Evolutionary conservation across 2,329 filamentous ascomycete species (phyloP).

Genomic region (Trichoderma breve): DNA sequence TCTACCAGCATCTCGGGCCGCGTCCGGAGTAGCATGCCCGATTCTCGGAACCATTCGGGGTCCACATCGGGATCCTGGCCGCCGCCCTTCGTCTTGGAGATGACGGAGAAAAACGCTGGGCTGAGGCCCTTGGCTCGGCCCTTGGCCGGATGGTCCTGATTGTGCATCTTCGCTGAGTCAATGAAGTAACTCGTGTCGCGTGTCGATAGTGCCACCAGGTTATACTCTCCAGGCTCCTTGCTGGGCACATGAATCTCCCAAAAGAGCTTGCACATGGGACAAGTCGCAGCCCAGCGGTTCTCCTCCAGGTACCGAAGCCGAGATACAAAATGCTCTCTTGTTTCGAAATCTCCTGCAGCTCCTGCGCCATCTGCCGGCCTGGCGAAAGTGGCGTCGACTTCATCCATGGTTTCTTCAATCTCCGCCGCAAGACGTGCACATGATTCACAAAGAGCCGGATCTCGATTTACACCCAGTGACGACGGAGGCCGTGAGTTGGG

Average conservation of each 20-base stretch:
- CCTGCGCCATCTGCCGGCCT: slow-evolving; percentile 29
- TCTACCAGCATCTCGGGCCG: slow-evolving; percentile 30
- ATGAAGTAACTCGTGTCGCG: slow-evolving; percentile 37
- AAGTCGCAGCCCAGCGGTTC: slow-evolving; percentile 35
- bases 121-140: slow-evolving; percentile 31
- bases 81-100: slow-evolving; percentile 33
- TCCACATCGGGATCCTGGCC: slow-evolving; percentile 33
- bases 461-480: slow-evolving; percentile 25
- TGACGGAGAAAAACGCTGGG: slow-evolving; percentile 34
- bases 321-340: slow-evolving; percentile 32
- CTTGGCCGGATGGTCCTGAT: slow-evolving; percentile 32
- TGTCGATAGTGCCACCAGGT: slow-evolving; percentile 36
- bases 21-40: slow-evolving; percentile 36
- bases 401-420: slow-evolving; percentile 34
- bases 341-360: slow-evolving; percentile 34
- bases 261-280: slow-evolving; percentile 37
- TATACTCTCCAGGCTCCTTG: slow-evolving; percentile 31
- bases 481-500: slow-evolving; percentile 24
- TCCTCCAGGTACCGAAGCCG: slow-evolving; percentile 32
- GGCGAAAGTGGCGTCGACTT: slow-evolving; percentile 32
- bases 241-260: slow-evolving; percentile 34
- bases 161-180: slow-evolving; percentile 32
- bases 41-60: slow-evolving; percentile 34
- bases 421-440: slow-evolving; percentile 36
- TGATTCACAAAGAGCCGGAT: slow-evolving; percentile 32